Base-by-base conservation (phyloP, 768 basidiomycete species). In the Dacryopinax primogenitus region DNA sequence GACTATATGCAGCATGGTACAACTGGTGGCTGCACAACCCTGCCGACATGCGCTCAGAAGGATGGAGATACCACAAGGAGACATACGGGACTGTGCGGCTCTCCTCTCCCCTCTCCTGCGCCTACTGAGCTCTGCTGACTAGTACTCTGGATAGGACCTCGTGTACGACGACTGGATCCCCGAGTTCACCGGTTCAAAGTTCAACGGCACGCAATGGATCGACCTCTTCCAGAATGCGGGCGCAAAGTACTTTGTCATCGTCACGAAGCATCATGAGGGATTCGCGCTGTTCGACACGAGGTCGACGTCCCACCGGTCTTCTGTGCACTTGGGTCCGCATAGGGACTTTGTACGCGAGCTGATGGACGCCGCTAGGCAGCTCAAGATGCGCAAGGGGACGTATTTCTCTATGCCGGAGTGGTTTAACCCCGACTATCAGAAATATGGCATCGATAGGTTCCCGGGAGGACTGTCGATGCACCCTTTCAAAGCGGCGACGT, bases 231-330 rank as follows among this genome's bases (percentile, higher is more conserved):
- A 79, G 39, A 75, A 76, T 33, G 80, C 82, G 0, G 84, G 84
- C 1, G 84, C 84, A 1, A 84, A 82, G 69, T 85, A 85, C 67
- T 84, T 85, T 67, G 83, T 85, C 23, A 72, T 83, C 33, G 81
- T 82, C 4, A 79, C 83, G 78, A 85, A 83, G 78, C 84, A 85
- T 63, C 84, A 85, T 64, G 84, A 85, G 64, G 84, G 84, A 0
- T 84, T 80, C 65, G 76, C 75, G 0, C 70, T 84, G 64, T 85
- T 84, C 33, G 82, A 85, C 67, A 81, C 84, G 2, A 76, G 75
- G 62, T 76, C 82, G 63, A 82, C 82, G 3, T 82, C 81, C 0
- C 74, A 83, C 67, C 72, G 84, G 63, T 81, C 76, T 47, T 80
- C 79, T 26, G 77, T 82, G 6, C 68, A 79, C 58, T 75, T 83